Evolutionary conservation across 1,139 yeast species (phyloP).

Genomic region (Yamadazyma aaseri): DNA sequence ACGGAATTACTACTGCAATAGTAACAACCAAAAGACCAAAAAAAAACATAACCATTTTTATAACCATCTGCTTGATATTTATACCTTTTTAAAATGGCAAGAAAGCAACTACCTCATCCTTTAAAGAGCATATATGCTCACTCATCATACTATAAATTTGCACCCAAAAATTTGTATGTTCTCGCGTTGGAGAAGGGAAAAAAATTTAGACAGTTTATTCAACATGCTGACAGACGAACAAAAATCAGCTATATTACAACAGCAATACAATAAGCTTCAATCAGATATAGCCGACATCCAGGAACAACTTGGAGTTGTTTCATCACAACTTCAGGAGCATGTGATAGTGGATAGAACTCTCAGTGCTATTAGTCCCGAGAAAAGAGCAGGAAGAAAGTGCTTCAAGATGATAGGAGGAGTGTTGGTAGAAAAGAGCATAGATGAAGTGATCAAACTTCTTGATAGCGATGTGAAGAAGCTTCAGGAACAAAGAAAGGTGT

Average conservation of each 20-base stretch:
- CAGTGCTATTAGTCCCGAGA: conserved; percentile 27
- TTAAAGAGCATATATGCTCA: no score
- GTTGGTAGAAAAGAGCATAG: conserved; percentile 77
- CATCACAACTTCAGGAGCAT: conserved; percentile 44
- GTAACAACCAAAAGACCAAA: no score
- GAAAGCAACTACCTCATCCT: no score
- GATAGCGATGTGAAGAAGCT: conserved; percentile 54
- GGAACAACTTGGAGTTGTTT: conserved; percentile 51
- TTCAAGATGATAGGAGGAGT: conserved; percentile 96
- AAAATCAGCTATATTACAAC: conserved; percentile 52
- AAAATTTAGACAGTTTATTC: background rate
- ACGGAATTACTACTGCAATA: background rate
- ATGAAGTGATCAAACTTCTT: conserved; percentile 69
- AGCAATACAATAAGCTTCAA: conserved; percentile 62
- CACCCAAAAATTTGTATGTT: conserved; percentile 1
- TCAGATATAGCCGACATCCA: conserved; percentile 57
- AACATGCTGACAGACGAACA: conserved; percentile 30
- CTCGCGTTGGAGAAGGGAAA: background rate
- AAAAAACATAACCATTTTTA: no score
- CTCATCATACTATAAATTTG: conserved; percentile 2
- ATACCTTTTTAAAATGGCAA: no score
- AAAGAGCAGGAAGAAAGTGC: conserved; percentile 66
- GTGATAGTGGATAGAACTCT: conserved; percentile 37
- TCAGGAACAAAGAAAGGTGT: conserved; percentile 39
- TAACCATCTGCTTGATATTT: no score